Percentiles rank a stretch among this genome's conserved stretches.
phyloP scores from a whole-genome alignment of 352 stramenopile genomes.

The Phytophthora parvispora region DNA sequence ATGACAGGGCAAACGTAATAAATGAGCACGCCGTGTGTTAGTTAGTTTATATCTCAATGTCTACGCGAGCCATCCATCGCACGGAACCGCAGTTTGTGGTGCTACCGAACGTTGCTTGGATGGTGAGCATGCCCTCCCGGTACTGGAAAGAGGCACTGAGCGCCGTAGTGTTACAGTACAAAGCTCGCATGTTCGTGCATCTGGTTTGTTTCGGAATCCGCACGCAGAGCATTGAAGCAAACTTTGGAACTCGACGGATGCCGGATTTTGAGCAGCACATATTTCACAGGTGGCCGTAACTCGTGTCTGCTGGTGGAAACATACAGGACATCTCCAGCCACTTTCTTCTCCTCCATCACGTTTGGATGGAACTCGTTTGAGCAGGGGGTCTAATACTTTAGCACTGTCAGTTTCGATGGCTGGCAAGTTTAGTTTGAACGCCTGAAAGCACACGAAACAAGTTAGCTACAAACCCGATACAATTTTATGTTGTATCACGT shows the following conservation, averaged over 20 bases:
- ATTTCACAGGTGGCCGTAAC: conserved; percentile 68
- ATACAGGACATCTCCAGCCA: conserved; percentile 75
- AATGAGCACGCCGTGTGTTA: too few species aligned
- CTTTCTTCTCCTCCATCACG: conserved; percentile 2
- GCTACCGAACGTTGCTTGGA: conserved; percentile 19
- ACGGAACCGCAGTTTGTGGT: conserved; percentile 6
- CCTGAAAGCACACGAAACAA: conserved; percentile 18
- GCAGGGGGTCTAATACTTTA: conserved; percentile 12
- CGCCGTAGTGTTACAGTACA: conserved; percentile 53
- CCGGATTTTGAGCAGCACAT: conserved; percentile 76
- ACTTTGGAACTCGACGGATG: conserved; percentile 57
- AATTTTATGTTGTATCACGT: neutral
- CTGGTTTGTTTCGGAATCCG: conserved; percentile 68
- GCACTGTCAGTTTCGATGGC: conserved; percentile 31
- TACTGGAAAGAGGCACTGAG: neutral
- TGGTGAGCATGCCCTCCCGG: conserved; percentile 13
- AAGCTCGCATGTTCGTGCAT: conserved; percentile 60
- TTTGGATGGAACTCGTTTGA: conserved; percentile 15
- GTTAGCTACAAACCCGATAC: neutral
- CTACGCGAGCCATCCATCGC: conserved; percentile 28
- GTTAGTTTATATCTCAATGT: neutral
- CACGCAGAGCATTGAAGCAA: conserved; percentile 73
- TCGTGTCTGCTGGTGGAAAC: conserved; percentile 75
- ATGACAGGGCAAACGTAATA: conserved; percentile 5
- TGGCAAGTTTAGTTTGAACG: conserved; percentile 34